Evolutionary conservation across 345 rosid species (phyloP).

Genomic region (Melaleuca alternifolia): DNA sequence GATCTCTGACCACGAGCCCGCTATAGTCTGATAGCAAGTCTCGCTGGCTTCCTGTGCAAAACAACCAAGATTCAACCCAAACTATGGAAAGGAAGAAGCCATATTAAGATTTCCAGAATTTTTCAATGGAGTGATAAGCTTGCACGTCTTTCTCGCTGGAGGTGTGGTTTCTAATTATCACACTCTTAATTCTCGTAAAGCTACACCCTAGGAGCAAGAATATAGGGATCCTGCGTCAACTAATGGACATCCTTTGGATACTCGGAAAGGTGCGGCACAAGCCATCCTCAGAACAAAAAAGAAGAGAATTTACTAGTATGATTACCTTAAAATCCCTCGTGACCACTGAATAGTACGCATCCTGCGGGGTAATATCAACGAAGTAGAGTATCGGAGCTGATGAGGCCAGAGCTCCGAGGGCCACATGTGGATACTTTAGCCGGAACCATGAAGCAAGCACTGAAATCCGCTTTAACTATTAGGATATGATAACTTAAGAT

Average conservation of each 20-base stretch:
- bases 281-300: not conserved
- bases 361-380: constrained; percentile 26
- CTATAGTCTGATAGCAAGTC: constrained; percentile 44
- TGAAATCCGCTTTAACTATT: not conserved
- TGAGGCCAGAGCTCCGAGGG: constrained; percentile 53
- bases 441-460: constrained; percentile 72
- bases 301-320: not conserved
- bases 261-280: not conserved
- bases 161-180: not conserved
- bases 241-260: not conserved
- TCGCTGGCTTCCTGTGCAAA: constrained; percentile 37
- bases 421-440: constrained; percentile 53
- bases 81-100: not conserved
- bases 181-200: not conserved
- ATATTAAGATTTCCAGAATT: too few species aligned
- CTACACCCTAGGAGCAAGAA: not conserved
- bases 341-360: constrained; percentile 33
- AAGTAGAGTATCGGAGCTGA: constrained; percentile 61
- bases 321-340: constrained; percentile 38
- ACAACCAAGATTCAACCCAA: not conserved
- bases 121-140: too few species aligned
- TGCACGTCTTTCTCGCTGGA: not conserved
- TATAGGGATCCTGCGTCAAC: not conserved
- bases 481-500: not conserved
- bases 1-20: constrained; percentile 50